A percentile compares a stretch with the other conserved stretches of the same genome.
Conservation (phyloP, 2,329 filamentous ascomycete genomes). For the Alternaria sp. region DNA sequence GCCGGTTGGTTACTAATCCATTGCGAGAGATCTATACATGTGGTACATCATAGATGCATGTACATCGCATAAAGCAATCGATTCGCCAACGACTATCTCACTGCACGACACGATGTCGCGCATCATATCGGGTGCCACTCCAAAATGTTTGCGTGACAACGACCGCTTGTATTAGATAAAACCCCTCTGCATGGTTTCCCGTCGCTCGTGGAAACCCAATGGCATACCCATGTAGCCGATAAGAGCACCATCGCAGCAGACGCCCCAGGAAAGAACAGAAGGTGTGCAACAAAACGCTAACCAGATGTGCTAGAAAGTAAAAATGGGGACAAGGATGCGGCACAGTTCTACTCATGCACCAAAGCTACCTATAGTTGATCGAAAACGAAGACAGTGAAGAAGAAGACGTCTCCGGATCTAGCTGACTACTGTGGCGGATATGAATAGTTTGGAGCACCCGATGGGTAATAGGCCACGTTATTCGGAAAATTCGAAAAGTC, state of each 20-base stretch:
- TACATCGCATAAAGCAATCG: background rate
- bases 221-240: background rate
- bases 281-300: background rate
- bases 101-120: background rate
- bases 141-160: background rate
- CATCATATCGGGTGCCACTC: background rate
- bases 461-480: background rate
- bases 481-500: background rate
- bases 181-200: background rate
- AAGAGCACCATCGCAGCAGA: background rate
- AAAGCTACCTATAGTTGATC: background rate
- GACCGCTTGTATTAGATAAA: background rate
- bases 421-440: background rate
- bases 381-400: background rate
- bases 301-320: background rate
- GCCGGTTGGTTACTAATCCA: background rate
- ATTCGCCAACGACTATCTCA: background rate
- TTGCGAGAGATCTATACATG: background rate
- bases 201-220: background rate
- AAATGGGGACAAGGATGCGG: background rate
- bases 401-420: background rate
- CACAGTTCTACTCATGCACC: background rate
- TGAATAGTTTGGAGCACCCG: background rate
- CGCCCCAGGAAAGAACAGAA: background rate
- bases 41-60: background rate